phyloP scores from a whole-genome alignment of 345 rosid species.

The Nasturtium officinale region DNA sequence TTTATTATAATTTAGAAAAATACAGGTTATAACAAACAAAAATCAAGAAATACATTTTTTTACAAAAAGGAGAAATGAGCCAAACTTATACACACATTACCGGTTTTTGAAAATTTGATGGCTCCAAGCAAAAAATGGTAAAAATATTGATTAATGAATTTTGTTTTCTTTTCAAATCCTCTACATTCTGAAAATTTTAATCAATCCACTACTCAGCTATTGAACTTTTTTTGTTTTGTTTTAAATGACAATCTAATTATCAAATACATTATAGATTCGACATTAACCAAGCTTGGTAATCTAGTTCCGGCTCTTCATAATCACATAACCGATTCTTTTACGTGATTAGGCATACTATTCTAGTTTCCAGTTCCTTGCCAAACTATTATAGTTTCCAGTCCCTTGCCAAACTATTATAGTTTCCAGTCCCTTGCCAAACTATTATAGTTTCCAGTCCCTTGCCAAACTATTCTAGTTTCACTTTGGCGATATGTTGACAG shows the following conservation, averaged over 20 bases:
- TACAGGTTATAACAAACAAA: not conserved
- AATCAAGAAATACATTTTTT: not conserved
- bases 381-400: too few species aligned
- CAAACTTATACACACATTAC: not conserved
- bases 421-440: too few species aligned
- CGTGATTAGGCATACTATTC: not conserved
- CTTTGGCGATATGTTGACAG: not conserved
- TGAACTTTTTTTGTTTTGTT: not conserved
- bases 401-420: too few species aligned
- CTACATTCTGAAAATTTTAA: not conserved
- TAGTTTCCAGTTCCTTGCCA: too few species aligned
- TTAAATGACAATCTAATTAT: too few species aligned
- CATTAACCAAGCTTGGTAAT: not conserved
- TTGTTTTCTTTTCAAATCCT: not conserved
- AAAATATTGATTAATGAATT: not conserved
- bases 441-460: too few species aligned
- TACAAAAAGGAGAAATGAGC: not conserved
- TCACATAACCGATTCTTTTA: not conserved
- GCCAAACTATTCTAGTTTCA: not conserved
- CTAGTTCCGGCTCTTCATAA: not conserved
- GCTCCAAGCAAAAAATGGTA: not conserved
- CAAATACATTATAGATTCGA: not conserved
- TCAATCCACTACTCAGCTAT: not conserved
- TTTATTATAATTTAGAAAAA: not conserved
- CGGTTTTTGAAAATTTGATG: not conserved